Conservation (phyloP, 2,329 filamentous ascomycete genomes). For the Botryotinia globosa region DNA sequence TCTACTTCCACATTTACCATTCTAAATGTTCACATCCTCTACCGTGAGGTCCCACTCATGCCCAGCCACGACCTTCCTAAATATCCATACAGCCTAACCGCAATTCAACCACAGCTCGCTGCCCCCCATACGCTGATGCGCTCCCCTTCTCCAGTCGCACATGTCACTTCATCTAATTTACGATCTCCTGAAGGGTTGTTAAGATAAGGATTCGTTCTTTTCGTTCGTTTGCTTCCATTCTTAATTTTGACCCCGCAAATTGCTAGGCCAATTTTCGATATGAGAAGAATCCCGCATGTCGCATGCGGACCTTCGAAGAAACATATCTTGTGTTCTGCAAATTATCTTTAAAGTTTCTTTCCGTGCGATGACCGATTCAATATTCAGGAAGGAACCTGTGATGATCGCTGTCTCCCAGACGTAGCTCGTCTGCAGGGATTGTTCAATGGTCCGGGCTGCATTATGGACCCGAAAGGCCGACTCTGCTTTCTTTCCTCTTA, state of each 20-base stretch:
- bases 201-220: neutral
- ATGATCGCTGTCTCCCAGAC: neutral
- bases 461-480: neutral
- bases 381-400: neutral
- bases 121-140: neutral
- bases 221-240: neutral
- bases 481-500: neutral
- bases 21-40: neutral
- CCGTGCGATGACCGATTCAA: neutral
- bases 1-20: neutral
- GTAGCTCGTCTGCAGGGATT: neutral
- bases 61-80: neutral
- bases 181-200: neutral
- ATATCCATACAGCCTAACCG: neutral
- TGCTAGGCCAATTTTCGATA: neutral
- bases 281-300: neutral
- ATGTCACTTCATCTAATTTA: neutral
- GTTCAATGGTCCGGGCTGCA: neutral
- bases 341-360: neutral
- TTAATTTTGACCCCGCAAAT: neutral
- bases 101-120: neutral
- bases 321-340: neutral
- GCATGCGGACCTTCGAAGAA: neutral
- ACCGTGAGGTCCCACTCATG: conserved; percentile 1
- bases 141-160: neutral